Percentiles rank a stretch among this genome's conserved stretches.
Conservation (phyloP, 805 yeast genomes). For the Myxozyma sirexii region DNA sequence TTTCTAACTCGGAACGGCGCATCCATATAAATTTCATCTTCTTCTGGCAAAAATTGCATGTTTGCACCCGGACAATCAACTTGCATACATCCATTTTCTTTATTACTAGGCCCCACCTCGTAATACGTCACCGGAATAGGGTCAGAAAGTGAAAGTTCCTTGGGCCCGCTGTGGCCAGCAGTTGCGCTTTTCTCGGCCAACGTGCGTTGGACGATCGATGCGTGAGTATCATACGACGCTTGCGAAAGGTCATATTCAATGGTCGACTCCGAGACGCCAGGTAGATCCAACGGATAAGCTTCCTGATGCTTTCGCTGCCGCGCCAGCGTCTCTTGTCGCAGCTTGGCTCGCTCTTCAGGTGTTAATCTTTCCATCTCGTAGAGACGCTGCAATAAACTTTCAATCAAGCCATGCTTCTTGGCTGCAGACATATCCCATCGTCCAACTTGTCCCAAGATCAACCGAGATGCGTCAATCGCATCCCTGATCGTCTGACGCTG, state of each 20-base stretch:
- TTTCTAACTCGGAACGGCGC: conserved; percentile 24
- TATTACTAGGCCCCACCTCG: neutral
- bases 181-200: neutral
- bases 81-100: neutral
- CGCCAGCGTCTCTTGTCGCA: neutral
- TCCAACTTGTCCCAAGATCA: conserved; percentile 19
- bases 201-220: conserved; percentile 6
- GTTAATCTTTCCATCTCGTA: conserved; percentile 24
- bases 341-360: conserved; percentile 27
- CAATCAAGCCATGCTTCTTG: conserved; percentile 25
- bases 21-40: conserved; percentile 31
- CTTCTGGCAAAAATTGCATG: conserved; percentile 28
- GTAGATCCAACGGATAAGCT: conserved; percentile 8
- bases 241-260: conserved; percentile 11
- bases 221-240: conserved; percentile 14
- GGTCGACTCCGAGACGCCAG: conserved; percentile 9
- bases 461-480: conserved; percentile 20
- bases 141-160: neutral
- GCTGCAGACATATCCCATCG: conserved; percentile 22
- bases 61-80: conserved; percentile 1
- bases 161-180: neutral
- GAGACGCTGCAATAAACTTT: conserved; percentile 19
- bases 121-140: conserved; percentile 6
- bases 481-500: conserved; percentile 28
- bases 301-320: conserved; percentile 2